These are phyloP conservation scores for Cryptomeria japonica DNA, from an alignment of 75 land plant species.

Conservation along the genomic window DNA sequence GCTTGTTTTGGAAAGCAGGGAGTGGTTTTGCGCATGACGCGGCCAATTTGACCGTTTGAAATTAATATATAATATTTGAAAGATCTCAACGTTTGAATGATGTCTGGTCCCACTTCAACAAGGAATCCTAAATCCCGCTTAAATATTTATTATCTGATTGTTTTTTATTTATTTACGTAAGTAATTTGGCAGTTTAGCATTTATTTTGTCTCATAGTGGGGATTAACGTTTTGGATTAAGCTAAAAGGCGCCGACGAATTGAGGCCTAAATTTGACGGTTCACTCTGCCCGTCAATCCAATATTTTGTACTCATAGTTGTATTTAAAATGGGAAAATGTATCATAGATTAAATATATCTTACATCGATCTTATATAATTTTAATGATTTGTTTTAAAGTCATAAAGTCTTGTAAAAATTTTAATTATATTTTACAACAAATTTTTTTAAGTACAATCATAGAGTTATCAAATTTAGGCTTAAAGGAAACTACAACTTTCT, in stretches of 20 bases:
- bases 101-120: neutral
- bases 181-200: neutral
- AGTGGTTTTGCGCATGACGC: neutral
- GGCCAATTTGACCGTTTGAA: neutral
- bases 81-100: neutral
- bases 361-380: too few relatives aligned
- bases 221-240: too few relatives aligned
- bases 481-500: too few relatives aligned
- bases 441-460: too few relatives aligned
- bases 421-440: too few relatives aligned
- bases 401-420: too few relatives aligned
- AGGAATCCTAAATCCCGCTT: slow-evolving; percentile 7
- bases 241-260: too few relatives aligned
- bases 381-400: too few relatives aligned
- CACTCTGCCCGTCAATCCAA: too few relatives aligned
- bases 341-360: neutral
- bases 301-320: neutral
- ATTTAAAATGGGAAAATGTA: neutral
- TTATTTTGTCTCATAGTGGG: neutral
- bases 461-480: too few relatives aligned
- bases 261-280: too few relatives aligned
- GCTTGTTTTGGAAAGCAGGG: neutral
- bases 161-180: neutral
- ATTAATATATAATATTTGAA: neutral
- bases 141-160: neutral